Evolutionary conservation across 148 eudicot species (phyloP).

Genomic region (Hydrangea macrophylla): DNA sequence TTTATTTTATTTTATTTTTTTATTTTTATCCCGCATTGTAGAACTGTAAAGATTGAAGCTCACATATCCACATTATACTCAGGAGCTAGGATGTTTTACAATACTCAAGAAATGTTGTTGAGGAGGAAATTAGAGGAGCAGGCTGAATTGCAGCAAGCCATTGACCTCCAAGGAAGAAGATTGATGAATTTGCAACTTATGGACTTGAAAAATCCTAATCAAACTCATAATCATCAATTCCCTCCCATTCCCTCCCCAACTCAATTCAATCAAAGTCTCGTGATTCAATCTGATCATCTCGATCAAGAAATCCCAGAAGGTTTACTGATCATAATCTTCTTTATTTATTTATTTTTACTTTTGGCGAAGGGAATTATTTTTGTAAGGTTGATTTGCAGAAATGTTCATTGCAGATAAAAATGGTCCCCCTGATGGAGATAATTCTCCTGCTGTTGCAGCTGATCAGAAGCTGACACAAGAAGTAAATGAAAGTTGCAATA

Average conservation of each 20-base stretch:
- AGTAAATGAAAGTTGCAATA: constrained; percentile 28
- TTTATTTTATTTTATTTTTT: neutral
- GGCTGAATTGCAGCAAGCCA: constrained; percentile 74
- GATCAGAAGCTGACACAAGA: constrained; percentile 30
- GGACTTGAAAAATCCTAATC: constrained; percentile 52
- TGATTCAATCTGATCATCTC: constrained; percentile 22
- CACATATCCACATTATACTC: neutral
- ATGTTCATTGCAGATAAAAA: constrained; percentile 31
- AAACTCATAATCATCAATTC: constrained; percentile 30
- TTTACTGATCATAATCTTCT: constrained; percentile 10
- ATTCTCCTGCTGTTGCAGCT: constrained; percentile 23
- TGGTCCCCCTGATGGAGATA: constrained; percentile 16
- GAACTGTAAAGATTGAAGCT: neutral
- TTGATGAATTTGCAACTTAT: constrained; percentile 72
- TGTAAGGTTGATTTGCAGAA: neutral
- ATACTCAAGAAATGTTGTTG: constrained; percentile 56
- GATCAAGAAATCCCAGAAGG: constrained; percentile 50
- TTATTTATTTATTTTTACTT: too few relatives aligned
- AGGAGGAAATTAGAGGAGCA: constrained; percentile 77
- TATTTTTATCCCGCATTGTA: too few relatives aligned
- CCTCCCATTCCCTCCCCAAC: constrained; percentile 28
- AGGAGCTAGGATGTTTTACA: constrained; percentile 74
- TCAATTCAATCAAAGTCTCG: constrained; percentile 19
- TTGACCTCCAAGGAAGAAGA: constrained; percentile 76
- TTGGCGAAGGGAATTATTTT: neutral